Evolutionary conservation across 140 eudicot genomes (phyloP).

Genomic region (Erigeron philadelphicus): DNA sequence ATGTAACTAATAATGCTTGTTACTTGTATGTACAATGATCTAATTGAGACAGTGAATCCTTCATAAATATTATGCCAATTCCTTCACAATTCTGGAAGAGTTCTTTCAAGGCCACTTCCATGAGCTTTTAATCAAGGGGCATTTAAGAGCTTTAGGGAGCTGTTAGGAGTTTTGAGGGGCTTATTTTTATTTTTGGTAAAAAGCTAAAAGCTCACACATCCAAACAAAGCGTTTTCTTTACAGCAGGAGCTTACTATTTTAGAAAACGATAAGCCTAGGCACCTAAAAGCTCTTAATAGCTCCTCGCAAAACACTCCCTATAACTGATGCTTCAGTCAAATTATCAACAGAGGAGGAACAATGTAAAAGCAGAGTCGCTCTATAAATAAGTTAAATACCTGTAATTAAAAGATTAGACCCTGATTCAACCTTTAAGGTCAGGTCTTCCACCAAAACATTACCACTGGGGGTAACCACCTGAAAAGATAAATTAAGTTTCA

Average conservation of each 20-base stretch:
- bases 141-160: too few relatives aligned
- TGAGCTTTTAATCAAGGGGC: too few relatives aligned
- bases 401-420: slow-evolving; percentile 62
- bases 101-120: background rate
- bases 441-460: slow-evolving; percentile 92
- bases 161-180: too few relatives aligned
- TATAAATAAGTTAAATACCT: background rate
- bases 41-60: background rate
- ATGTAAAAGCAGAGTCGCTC: background rate
- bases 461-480: slow-evolving; percentile 99
- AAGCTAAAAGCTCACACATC: too few relatives aligned
- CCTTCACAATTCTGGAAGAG: slow-evolving; percentile 4
- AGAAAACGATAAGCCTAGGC: background rate
- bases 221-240: too few relatives aligned
- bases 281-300: background rate
- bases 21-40: slow-evolving; percentile 6
- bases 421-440: slow-evolving; percentile 71
- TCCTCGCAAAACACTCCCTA: too few relatives aligned
- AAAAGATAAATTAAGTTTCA: slow-evolving; percentile 3
- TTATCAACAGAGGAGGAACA: background rate
- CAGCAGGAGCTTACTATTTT: too few relatives aligned
- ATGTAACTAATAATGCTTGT: background rate
- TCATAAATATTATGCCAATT: background rate
- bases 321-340: background rate
- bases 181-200: too few relatives aligned